Base-by-base conservation (phyloP, 768 basidiomycete genomes). In the Kwoniella heveanensis region DNA sequence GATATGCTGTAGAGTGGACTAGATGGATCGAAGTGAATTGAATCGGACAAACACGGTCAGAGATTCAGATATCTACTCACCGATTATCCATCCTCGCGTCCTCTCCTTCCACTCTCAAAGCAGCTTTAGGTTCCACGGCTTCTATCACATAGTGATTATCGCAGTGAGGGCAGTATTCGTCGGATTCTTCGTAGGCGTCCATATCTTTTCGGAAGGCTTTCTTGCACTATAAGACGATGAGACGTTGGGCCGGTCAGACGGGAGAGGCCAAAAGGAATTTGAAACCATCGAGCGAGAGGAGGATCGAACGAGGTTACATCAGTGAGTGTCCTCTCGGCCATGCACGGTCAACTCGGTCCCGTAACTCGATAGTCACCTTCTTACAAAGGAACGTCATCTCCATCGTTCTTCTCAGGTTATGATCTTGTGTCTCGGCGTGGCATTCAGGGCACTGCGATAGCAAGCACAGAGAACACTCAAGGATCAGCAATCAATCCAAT, bases 191-290 rank as follows among this genome's bases (percentile, higher is more conserved):
- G 74, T 91, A 98, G 7, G 80, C 81, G 0, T 83, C 67, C 92
- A 97, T 93, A 80, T 97, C 92, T 82, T 99, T 98, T 68, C 94
- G 83, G 77, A 99, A 98, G 3, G 92, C 92, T 82, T 95, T 96
- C 80, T 90, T 91, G 83, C 90, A 91, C 80, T 74, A 57, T 22
- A 12, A 10, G n/a, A 2, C 15, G 32, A 32, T 6, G 32, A 25
- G 24, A 30, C 13, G 19, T 8, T 0, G 27, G 30, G 24, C 15
- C 12, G 29, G 21, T 17, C 13, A 32, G 32, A 32, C n/a, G n/a
- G n/a, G n/a, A n/a, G n/a, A n/a, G n/a, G n/a, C n/a, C n/a, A n/a
- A n/a, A n/a, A n/a, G n/a, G n/a, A n/a, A n/a, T n/a, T n/a, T 32
- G 47, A 48, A 7, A 48, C n/a, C 47, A 25, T 7, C 5, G 17